Conservation (phyloP, 202 grass and related monocot genomes). For the Musa balbisiana region DNA sequence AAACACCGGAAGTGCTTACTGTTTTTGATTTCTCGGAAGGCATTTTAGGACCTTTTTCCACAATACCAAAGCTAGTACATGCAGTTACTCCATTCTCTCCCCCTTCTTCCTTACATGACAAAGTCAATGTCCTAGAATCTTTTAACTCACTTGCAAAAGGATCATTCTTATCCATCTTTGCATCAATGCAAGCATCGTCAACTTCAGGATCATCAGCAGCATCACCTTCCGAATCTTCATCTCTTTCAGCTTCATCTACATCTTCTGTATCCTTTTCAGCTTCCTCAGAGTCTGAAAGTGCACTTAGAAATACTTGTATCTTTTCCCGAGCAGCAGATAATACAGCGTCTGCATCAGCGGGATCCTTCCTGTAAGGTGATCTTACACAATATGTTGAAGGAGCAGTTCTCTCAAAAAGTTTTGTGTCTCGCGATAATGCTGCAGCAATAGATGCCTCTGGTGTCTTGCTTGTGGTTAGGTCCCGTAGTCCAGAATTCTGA, state of each 20-base stretch:
- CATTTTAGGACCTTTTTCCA: conserved; percentile 28
- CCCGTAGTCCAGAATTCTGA: conserved; percentile 91
- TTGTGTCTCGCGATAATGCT: conserved; percentile 80
- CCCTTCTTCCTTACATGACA: conserved; percentile 20
- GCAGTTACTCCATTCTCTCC: background rate
- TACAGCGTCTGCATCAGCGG: conserved; percentile 54
- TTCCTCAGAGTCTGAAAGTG: conserved; percentile 48
- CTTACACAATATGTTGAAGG: conserved; percentile 93
- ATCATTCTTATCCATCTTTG: conserved; percentile 40
- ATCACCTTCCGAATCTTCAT: conserved; percentile 91
- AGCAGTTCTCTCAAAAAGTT: conserved; percentile 93
- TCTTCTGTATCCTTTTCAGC: conserved; percentile 34
- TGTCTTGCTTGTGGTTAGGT: conserved; percentile 96
- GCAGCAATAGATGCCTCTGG: conserved; percentile 96
- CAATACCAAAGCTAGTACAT: conserved; percentile 11
- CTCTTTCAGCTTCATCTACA: conserved; percentile 71
- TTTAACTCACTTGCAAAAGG: conserved; percentile 26
- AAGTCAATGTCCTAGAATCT: conserved; percentile 27
- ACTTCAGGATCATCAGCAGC: conserved; percentile 79
- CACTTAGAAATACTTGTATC: conserved; percentile 80
- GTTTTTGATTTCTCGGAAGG: conserved; percentile 31
- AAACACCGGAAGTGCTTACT: conserved; percentile 31
- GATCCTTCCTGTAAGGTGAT: conserved; percentile 77
- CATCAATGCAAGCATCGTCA: conserved; percentile 47
- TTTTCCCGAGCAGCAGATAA: conserved; percentile 75